These are phyloP conservation scores for Talaromyces adpressus DNA, from an alignment of 495 filamentous ascomycete genomes.

Conservation along the genomic window DNA sequence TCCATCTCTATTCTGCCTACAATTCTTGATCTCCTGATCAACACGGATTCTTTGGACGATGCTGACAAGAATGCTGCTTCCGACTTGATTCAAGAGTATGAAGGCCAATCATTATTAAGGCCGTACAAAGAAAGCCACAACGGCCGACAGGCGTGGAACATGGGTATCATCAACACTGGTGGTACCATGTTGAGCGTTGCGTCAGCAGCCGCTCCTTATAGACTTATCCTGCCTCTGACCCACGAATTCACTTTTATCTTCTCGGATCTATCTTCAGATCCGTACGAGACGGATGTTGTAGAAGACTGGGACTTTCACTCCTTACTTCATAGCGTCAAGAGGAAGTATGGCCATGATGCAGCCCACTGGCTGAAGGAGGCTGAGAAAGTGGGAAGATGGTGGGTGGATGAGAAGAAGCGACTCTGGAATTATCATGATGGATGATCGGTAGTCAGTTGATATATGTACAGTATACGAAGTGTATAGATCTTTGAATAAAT, in stretches of 20 bases:
- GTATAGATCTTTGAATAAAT: neutral
- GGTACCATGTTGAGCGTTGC: slow-evolving; percentile 33
- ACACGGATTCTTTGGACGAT: slow-evolving; percentile 28
- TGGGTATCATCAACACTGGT: slow-evolving; percentile 40
- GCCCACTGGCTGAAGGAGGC: slow-evolving; percentile 32
- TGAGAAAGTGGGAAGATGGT: slow-evolving; percentile 29
- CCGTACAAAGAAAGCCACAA: slow-evolving; percentile 26
- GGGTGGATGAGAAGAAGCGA: slow-evolving; percentile 26
- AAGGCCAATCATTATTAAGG: slow-evolving; percentile 40
- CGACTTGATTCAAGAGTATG: slow-evolving; percentile 35
- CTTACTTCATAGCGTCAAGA: slow-evolving; percentile 20
- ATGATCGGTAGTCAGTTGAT: neutral
- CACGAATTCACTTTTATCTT: slow-evolving; percentile 32
- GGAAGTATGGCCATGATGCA: slow-evolving; percentile 26
- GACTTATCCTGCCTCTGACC: slow-evolving; percentile 34
- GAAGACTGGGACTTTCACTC: slow-evolving; percentile 25
- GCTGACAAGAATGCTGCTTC: slow-evolving; percentile 21
- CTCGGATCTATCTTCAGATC: slow-evolving; percentile 26
- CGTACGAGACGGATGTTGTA: slow-evolving; percentile 24
- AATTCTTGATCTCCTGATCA: slow-evolving; percentile 23
- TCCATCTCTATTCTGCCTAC: slow-evolving; percentile 23
- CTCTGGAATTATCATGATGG: slow-evolving; percentile 23
- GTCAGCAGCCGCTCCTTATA: slow-evolving; percentile 29
- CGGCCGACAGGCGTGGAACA: slow-evolving; percentile 33
- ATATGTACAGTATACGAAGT: neutral